Conservation (phyloP, 1,284 basidiomycete genomes). For the Afroboletus lepidellus region DNA sequence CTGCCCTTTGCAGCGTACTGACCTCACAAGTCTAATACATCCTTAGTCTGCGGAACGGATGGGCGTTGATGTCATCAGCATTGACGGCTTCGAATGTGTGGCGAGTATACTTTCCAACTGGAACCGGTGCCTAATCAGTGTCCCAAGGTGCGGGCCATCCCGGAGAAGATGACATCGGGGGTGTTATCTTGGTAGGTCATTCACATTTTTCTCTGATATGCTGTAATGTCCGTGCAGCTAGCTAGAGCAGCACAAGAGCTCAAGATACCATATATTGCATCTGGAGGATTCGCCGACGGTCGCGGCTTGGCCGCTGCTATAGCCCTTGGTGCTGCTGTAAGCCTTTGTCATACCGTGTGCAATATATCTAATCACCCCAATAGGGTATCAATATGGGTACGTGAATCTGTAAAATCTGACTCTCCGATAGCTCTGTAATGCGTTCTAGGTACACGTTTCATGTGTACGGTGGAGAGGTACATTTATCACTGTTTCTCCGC, state of each 20-base stretch:
- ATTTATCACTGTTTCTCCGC: constrained; percentile 1
- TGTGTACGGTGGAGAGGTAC: constrained; percentile 74
- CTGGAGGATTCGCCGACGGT: constrained; percentile 82
- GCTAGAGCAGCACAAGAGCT: constrained; percentile 87
- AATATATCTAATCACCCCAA: neutral
- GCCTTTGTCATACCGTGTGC: constrained; percentile 27
- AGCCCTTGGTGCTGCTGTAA: constrained; percentile 77
- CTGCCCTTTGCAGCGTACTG: constrained; percentile 1
- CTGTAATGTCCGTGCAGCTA: constrained; percentile 45
- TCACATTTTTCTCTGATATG: neutral
- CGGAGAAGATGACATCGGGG: constrained; percentile 93
- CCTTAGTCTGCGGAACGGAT: constrained; percentile 66
- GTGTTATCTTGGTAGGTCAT: constrained; percentile 73
- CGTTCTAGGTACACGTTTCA: constrained; percentile 73
- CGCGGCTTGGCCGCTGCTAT: constrained; percentile 82
- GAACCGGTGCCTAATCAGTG: neutral
- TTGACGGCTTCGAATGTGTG: constrained; percentile 87
- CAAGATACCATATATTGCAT: constrained; percentile 85
- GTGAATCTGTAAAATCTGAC: constrained; percentile 15
- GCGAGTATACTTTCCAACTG: neutral
- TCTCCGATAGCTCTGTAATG: neutral
- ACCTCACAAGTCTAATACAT: constrained; percentile 12
- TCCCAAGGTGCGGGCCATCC: constrained; percentile 84
- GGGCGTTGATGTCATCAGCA: constrained; percentile 84
- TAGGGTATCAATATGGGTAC: constrained; percentile 40